phyloP scores from a whole-genome alignment of 257 asterid species.

The Nicotiana knightiana region DNA sequence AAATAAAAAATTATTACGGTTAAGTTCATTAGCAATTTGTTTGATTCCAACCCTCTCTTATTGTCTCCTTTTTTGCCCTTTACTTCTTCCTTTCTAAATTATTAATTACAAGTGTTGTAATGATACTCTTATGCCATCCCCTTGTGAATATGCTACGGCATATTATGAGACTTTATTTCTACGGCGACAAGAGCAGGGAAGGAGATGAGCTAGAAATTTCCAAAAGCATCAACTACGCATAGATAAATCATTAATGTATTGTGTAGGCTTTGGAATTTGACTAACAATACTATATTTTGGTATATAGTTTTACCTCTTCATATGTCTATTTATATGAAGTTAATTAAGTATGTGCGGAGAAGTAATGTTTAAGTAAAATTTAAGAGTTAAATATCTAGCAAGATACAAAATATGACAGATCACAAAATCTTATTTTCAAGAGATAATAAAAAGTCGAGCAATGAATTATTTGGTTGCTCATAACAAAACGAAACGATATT shows the following conservation, averaged over 20 bases:
- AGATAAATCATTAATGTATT: no score
- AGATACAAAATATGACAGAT: background rate
- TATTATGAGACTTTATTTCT: background rate
- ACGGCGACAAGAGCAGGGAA: background rate
- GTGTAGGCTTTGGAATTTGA: no score
- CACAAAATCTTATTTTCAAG: background rate
- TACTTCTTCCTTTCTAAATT: background rate
- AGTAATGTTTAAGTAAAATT: background rate
- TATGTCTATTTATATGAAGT: background rate
- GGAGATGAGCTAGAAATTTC: no score
- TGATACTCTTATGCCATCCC: background rate
- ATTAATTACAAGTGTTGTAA: background rate
- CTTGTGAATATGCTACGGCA: background rate
- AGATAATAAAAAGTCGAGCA: background rate
- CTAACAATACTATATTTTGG: no score
- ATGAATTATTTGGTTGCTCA: background rate
- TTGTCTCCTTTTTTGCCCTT: background rate
- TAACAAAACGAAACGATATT: background rate
- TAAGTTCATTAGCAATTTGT: background rate
- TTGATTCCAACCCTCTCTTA: background rate
- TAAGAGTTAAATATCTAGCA: background rate
- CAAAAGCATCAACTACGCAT: no score
- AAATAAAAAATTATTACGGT: no score
- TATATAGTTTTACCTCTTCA: background rate
- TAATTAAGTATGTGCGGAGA: background rate